Evolutionary conservation across 2,329 filamentous ascomycete species (phyloP), one percentile per base, ranked within the genome.

Genomic region (Penicillium freii): DNA sequence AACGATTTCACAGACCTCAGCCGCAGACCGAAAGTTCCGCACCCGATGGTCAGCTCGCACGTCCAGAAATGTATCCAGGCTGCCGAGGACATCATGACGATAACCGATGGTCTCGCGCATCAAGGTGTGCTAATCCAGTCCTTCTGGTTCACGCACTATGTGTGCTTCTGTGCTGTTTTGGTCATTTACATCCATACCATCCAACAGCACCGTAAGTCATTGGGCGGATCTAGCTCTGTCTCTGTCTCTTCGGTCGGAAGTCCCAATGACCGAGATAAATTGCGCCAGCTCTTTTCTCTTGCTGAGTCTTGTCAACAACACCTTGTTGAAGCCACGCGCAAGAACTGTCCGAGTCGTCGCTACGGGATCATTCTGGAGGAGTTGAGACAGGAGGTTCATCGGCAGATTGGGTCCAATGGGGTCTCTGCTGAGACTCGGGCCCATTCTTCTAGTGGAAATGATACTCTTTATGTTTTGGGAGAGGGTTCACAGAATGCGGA

Each of bases 311-410:
- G 77, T 56, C 71, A 80, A 45, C 69, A 71, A 11, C 77, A 81
- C 58, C 71, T 81, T 15, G 77, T 77, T 2, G 72, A 76, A 52
- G 79, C 78, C 3, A 80, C 78, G 4, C 74, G 75, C 2, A 75
- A 71, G 13, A 80, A 80, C 33, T 80, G 77, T 2, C 78, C 78
- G 0, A 79, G 77, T 47, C 73, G 77, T 7, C 72, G 77, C 39
- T 81, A 81, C 44, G 77, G 76, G 31, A 80, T 80, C 48, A 81
- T 81, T 43, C 61, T 81, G 10, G 77, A 79, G 46, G 78, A 80
- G 54, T 60, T 80, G 23, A 68, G 78, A 42, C 64, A 71, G 8
- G 78, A 80, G 54, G 78, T 75, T 2, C 73, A 74, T 60, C 63
- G 68, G 10, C 72, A 74, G 49, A 67, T 73, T 33, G 67, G 67